Base-by-base conservation (phyloP, 306 rosid species). In the Quercus dentata region DNA sequence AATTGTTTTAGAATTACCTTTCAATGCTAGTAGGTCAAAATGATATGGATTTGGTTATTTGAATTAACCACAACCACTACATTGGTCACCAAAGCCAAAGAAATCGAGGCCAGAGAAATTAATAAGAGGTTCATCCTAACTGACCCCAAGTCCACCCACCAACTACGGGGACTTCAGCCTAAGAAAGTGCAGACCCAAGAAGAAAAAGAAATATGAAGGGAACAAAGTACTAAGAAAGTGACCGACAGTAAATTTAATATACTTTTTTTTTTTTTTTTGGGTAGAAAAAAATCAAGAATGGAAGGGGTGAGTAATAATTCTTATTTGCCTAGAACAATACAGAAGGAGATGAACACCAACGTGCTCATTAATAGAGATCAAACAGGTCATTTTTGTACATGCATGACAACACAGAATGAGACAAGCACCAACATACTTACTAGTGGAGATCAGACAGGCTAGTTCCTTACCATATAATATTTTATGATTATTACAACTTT, bases 241-340 rank as follows among this genome's bases (percentile, higher is more conserved):
- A 58, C 30, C 27, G 2, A 59, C 5, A 20, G 6, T 59, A 41
- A 38, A 41, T 7, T 3, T 41, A 41, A 41, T 38, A 38, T 38
- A 38, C 44, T 7, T 41, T 7, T 38, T 6, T 35, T 38, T 5
- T 35, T 1, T 35, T 25, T 27, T 1, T 35, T 5, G 5, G 38
- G 38, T 41, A 0, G 46, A 2, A 41, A 41, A 38, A 38, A 38
- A 8, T 8, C 9, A 2, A 41, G 11, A 3, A 2, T 8, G 0
- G 3, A 41, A 41, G 3, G 11, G 2, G 11, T 2, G 10, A 41
- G 1, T 41, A 8, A 41, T 2, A 7, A 41, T 41, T 0, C 46
- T 41, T 41, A 41, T 0, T 0, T 0, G 2, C 0, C 10, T 7
- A 38, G 3, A 38, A 38, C 3, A 38, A 38, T 1, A 38, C 0